phyloP scores from a whole-genome alignment of 805 yeast genomes.

The Metschnikowia reukaufii region DNA sequence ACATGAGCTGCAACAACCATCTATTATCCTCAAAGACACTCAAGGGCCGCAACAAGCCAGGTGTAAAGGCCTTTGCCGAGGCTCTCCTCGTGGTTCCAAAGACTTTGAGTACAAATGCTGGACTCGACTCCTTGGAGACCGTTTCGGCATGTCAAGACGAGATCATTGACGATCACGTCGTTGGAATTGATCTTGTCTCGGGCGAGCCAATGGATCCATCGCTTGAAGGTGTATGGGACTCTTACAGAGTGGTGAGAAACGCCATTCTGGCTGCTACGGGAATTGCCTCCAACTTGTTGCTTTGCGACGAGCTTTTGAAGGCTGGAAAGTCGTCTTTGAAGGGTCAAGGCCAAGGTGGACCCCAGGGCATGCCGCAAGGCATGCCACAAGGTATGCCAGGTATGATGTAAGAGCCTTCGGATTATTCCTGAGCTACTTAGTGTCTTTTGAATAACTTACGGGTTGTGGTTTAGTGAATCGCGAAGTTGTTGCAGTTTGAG shows the following conservation, averaged over 20 bases:
- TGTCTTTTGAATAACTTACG: background rate
- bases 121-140: conserved; percentile 89
- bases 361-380: conserved; percentile 20
- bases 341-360: conserved; percentile 32
- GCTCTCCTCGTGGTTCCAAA: conserved; percentile 90
- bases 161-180: conserved; percentile 72
- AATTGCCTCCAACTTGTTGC: conserved; percentile 84
- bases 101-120: conserved; percentile 88
- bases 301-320: conserved; percentile 94
- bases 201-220: conserved; percentile 97
- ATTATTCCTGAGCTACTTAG: background rate
- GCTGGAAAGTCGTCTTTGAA: conserved; percentile 95
- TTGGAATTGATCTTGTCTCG: conserved; percentile 84
- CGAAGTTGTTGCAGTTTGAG: background rate
- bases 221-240: conserved; percentile 95
- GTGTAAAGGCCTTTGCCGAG: conserved; percentile 91
- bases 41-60: conserved; percentile 86
- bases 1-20: conserved; percentile 75
- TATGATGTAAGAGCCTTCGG: conserved; percentile 10
- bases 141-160: conserved; percentile 89
- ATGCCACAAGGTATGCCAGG: conserved; percentile 24
- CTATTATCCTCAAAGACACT: conserved; percentile 53
- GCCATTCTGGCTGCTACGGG: conserved; percentile 92
- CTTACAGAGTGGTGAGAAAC: conserved; percentile 89
- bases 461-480: background rate